Evolutionary conservation across 2,329 filamentous ascomycete genomes (phyloP).

Genomic region (Bipolaris victoriae): DNA sequence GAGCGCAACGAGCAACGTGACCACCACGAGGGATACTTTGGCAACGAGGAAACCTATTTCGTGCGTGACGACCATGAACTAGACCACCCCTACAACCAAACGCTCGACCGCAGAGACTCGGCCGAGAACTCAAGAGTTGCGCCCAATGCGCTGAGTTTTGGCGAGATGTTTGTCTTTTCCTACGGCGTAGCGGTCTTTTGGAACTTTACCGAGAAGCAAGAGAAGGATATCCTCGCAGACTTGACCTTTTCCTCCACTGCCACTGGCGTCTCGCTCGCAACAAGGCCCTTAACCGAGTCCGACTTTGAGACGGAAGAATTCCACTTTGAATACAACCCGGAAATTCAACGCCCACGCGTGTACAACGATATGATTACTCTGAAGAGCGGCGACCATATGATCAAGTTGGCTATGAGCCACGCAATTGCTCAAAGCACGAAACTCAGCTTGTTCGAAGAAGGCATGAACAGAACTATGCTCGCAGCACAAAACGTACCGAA

Average conservation of each 20-base stretch:
- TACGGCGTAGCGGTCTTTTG: constrained; percentile 98
- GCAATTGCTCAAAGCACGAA: constrained; percentile 98
- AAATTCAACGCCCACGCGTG: constrained; percentile 84
- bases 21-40: constrained; percentile 90
- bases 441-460: constrained; percentile 92
- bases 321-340: constrained; percentile 93
- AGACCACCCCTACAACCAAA: constrained; percentile 29
- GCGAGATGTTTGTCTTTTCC: constrained; percentile 95
- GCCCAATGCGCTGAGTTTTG: constrained; percentile 77
- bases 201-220: constrained; percentile 96
- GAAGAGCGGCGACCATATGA: constrained; percentile 95
- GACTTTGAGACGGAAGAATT: constrained; percentile 99
- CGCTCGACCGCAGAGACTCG: constrained; percentile 30
- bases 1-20: constrained; percentile 89
- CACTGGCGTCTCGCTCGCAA: constrained; percentile 70
- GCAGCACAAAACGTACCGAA: constrained; percentile 93
- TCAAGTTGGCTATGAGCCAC: constrained; percentile 96
- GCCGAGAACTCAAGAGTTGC: constrained; percentile 59
- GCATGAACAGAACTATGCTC: constrained; percentile 92
- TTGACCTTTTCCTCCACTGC: constrained; percentile 83
- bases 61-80: constrained; percentile 46
- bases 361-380: constrained; percentile 99
- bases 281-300: constrained; percentile 79
- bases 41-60: constrained; percentile 68
- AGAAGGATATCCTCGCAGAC: constrained; percentile 95